Evolutionary conservation across 1,139 yeast species (phyloP), one percentile per base, ranked within the genome.

Genomic region (Taphrina flavorubra): DNA sequence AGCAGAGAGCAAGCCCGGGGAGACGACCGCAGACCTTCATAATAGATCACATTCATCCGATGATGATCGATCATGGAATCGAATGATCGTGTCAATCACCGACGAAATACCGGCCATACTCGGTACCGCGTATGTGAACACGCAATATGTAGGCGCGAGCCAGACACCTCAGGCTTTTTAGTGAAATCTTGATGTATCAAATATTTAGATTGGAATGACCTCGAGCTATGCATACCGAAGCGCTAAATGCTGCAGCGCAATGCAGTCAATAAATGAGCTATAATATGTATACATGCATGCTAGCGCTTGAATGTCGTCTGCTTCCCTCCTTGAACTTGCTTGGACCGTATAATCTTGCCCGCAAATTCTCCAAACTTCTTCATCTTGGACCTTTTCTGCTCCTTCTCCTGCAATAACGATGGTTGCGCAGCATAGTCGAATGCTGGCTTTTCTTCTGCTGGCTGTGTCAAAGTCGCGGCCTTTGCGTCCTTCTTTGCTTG

Each of bases 391-490:
- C 47, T 46, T 36, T 65, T 65, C 44, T 51, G 51, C 34, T 65
- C 61, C 53, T 57, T 57, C 58, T 57, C 58, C 58, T 49, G 37
- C 44, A 47, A n/a, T 40, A 46, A 16, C 13, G 46, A 65, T 25
- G 58, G 68, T 25, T 39, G 61, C 20, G 55, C 62, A 47, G 63
- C 68, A 57, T 65, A 65, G 51, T 65, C 68, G 46, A 65, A 65
- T n/a, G 68, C 62, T 13, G 31, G 60, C 51, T 40, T 34, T n/a
- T 65, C 61, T 13, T 42, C 56, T 11, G n/a, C 34, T 4, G 57
- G 51, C 16, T 20, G 34, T 25, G 31, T 25, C 31, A 25, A 4
- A 1, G 31, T 42, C 10, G 16, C 14, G 11, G 31, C 44, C 11
- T 37, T 47, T 14, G 46, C 53, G 20, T 57, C 58, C 16, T 39